phyloP scores from a whole-genome alignment of 23 red algal genomes.

The Cyanidium caldarium region DNA sequence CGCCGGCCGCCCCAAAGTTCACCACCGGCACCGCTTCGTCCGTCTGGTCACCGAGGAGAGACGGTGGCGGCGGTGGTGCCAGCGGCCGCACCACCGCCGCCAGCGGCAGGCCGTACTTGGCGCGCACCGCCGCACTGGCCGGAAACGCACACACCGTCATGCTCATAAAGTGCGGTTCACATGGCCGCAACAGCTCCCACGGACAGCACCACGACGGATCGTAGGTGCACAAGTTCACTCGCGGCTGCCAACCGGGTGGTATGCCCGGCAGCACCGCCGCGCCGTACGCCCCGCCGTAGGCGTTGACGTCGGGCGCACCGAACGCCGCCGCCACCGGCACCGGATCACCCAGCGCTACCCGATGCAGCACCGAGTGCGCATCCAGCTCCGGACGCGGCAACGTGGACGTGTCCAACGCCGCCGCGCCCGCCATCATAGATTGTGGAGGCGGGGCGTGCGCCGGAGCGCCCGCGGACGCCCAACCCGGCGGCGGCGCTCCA shows the following conservation, averaged over 20 bases:
- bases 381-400: not conserved
- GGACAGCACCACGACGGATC: conserved; percentile 25
- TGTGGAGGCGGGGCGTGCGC: no score
- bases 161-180: conserved; percentile 25
- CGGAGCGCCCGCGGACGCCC: no score
- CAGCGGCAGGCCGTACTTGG: conserved; percentile 65
- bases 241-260: not conserved
- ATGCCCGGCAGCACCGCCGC: not conserved
- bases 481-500: no score
- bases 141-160: conserved; percentile 48
- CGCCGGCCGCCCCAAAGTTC: conserved; percentile 82
- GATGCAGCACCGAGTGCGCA: not conserved
- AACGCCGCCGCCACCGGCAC: not conserved
- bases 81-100: conserved; percentile 83
- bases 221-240: not conserved
- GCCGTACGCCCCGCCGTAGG: not conserved
- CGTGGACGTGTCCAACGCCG: not conserved
- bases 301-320: not conserved
- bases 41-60: not conserved
- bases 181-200: conserved; percentile 39
- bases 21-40: conserved; percentile 48
- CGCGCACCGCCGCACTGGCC: conserved; percentile 16
- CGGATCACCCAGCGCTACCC: not conserved
- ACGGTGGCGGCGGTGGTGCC: conserved; percentile 4
- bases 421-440: no score